These are phyloP conservation scores for Syncephalastrum sp. DNA, from an alignment of 371 early-diverging fungal genomes.

Conservation along the genomic window DNA sequence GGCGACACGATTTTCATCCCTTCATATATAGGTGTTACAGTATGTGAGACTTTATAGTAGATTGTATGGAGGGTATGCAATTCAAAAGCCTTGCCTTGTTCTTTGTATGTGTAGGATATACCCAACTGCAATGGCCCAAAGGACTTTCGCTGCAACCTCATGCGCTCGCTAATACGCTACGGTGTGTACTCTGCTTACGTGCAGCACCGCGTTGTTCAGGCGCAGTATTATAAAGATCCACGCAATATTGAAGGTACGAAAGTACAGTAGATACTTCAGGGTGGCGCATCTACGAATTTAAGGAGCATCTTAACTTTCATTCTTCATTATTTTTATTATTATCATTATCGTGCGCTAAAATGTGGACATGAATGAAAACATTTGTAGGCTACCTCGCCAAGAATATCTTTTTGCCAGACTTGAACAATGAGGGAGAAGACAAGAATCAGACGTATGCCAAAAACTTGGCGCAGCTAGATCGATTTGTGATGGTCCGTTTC, in stretches of 20 bases:
- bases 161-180: conserved; percentile 61
- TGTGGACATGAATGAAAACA: conserved; percentile 4
- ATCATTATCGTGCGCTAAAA: too few species aligned
- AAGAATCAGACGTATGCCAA: conserved; percentile 58
- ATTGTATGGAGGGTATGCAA: conserved; percentile 15
- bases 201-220: conserved; percentile 82
- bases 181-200: conserved; percentile 85
- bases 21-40: too few species aligned
- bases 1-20: not conserved
- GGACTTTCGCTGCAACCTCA: conserved; percentile 61
- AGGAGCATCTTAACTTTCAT: too few species aligned
- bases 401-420: conserved; percentile 81
- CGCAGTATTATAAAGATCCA: conserved; percentile 88
- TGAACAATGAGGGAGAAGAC: conserved; percentile 75
- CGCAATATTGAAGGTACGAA: conserved; percentile 42
- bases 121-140: conserved; percentile 68
- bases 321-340: too few species aligned
- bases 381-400: conserved; percentile 61
- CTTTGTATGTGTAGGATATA: conserved; percentile 46
- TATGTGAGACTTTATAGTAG: conserved; percentile 23
- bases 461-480: conserved; percentile 60
- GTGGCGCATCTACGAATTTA: too few species aligned
- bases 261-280: too few species aligned
- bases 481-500: conserved; percentile 79
- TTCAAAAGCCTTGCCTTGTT: not conserved